Evolutionary conservation across 2,329 filamentous ascomycete species (phyloP).

Genomic region (Ophiocordyceps australis): DNA sequence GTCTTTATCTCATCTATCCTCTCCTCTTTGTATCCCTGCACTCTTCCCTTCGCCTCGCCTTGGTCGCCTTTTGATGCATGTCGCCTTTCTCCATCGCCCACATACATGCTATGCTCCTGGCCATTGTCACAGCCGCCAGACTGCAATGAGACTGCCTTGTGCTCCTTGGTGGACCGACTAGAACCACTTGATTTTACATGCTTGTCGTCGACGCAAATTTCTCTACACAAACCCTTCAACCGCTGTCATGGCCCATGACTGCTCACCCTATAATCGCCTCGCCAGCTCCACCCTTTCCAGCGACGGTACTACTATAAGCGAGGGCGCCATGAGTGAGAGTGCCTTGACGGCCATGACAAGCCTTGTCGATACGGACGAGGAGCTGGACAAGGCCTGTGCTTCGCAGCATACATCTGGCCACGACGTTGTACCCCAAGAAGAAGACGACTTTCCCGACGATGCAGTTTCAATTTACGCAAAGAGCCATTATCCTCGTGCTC

Average conservation of each 20-base stretch:
- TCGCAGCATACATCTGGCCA: constrained; percentile 2
- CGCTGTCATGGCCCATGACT: constrained; percentile 1
- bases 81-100: too few species aligned
- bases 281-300: constrained; percentile 10
- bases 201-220: too few species aligned
- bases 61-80: too few species aligned
- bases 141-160: too few species aligned
- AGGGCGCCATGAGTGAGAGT: constrained; percentile 13
- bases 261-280: neutral
- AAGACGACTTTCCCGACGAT: constrained; percentile 16
- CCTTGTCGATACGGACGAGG: constrained; percentile 9
- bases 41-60: too few species aligned
- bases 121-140: too few species aligned
- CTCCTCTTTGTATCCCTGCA: too few species aligned
- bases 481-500: constrained; percentile 19
- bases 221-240: neutral
- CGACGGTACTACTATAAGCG: constrained; percentile 14
- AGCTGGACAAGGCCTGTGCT: constrained; percentile 1
- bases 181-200: too few species aligned
- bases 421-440: constrained; percentile 8
- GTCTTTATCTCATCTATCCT: too few species aligned
- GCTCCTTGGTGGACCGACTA: too few species aligned
- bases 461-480: constrained; percentile 23
- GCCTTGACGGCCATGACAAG: constrained; percentile 18
- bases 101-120: too few species aligned